These are phyloP conservation scores for Magnusiomyces paraingens DNA, from an alignment of 1,139 yeast genomes.

Conservation along the genomic window DNA sequence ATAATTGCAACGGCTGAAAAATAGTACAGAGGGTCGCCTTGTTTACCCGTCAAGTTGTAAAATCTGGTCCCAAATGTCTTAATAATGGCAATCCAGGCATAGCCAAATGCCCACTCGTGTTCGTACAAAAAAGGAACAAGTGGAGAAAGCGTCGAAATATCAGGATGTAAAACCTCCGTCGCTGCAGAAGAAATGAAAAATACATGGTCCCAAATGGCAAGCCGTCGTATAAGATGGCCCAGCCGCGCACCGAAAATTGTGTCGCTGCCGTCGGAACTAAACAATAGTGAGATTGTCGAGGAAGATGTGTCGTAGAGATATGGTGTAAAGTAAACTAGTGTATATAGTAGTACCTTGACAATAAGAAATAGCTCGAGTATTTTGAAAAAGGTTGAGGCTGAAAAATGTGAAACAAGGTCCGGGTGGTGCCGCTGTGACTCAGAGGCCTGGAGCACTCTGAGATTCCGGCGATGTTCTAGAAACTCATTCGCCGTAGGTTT, in stretches of 20 bases:
- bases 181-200: slow-evolving; percentile 58
- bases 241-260: slow-evolving; percentile 5
- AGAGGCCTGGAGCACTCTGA: too few relatives aligned
- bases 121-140: slow-evolving; percentile 45
- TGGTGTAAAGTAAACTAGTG: slow-evolving; percentile 38
- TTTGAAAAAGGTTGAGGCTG: background rate
- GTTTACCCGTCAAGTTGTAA: slow-evolving; percentile 9
- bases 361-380: slow-evolving; percentile 26
- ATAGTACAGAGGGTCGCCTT: slow-evolving; percentile 36
- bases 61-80: slow-evolving; percentile 20
- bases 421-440: too few relatives aligned
- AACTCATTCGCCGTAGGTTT: too few relatives aligned
- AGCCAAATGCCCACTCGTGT: slow-evolving; percentile 87
- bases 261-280: slow-evolving; percentile 8
- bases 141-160: background rate
- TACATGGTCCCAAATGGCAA: slow-evolving; percentile 81
- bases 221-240: slow-evolving; percentile 35
- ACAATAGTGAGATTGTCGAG: slow-evolving; percentile 26
- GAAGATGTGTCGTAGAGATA: slow-evolving; percentile 48
- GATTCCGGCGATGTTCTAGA: too few relatives aligned
- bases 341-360: slow-evolving; percentile 37
- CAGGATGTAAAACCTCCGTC: slow-evolving; percentile 29
- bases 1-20: slow-evolving; percentile 41
- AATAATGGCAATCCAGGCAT: slow-evolving; percentile 61
- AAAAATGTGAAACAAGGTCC: too few relatives aligned